Conservation (phyloP, 805 yeast genomes). For the Yamadazyma scolyti region DNA sequence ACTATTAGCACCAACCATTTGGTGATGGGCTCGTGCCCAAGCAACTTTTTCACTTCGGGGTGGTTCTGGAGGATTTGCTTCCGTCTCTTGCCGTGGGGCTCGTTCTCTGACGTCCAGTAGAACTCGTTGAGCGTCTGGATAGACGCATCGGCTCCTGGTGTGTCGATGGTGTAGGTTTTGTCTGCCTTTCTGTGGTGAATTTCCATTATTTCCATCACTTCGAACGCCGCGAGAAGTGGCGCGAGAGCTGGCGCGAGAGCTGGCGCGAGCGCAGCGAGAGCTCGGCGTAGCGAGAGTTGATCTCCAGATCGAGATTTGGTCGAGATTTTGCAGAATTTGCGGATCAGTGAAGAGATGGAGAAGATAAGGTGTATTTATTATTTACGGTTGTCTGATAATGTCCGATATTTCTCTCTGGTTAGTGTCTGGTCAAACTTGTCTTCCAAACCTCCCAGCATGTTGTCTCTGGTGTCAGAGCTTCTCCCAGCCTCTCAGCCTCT, state of each 20-base stretch:
- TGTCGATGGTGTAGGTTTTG: slow-evolving; percentile 26
- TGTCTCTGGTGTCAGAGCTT: too few species aligned
- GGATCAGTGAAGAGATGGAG: too few species aligned
- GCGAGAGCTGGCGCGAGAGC: background rate
- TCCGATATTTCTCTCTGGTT: too few species aligned
- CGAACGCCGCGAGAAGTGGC: background rate
- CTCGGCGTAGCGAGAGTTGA: too few species aligned
- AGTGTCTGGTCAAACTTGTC: too few species aligned
- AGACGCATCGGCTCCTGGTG: slow-evolving; percentile 41
- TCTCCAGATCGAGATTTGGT: too few species aligned
- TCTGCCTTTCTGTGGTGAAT: slow-evolving; percentile 24
- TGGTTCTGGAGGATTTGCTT: slow-evolving; percentile 68
- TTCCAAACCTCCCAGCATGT: too few species aligned
- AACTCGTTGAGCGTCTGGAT: slow-evolving; percentile 54
- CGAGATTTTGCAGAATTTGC: too few species aligned
- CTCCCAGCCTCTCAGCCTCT: too few species aligned
- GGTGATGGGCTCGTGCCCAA: slow-evolving; percentile 84
- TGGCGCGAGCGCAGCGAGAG: too few species aligned
- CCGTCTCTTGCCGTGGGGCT: slow-evolving; percentile 76
- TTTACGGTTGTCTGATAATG: too few species aligned
- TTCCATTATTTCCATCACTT: background rate
- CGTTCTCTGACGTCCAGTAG: slow-evolving; percentile 79
- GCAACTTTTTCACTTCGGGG: slow-evolving; percentile 75
- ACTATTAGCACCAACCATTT: slow-evolving; percentile 70
- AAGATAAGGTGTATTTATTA: too few species aligned